phyloP scores from a whole-genome alignment of 768 basidiomycete genomes.

The Mycena metata region DNA sequence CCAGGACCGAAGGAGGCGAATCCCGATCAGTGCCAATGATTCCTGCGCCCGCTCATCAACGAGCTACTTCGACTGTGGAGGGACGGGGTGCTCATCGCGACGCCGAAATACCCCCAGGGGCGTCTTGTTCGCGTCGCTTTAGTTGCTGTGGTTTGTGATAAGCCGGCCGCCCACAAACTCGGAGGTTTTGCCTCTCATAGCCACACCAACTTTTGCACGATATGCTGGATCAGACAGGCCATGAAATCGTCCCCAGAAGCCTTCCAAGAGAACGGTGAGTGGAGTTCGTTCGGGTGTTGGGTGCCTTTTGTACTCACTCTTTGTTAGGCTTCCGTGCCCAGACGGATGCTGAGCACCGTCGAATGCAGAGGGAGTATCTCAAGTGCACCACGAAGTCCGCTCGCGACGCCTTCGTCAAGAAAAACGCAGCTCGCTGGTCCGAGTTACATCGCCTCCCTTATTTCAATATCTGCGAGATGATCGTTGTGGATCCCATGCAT shows the following conservation, averaged over 20 bases:
- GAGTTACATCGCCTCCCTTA: slow-evolving; percentile 47
- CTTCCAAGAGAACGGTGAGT: slow-evolving; percentile 34
- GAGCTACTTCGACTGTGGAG: slow-evolving; percentile 44
- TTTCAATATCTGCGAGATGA: slow-evolving; percentile 44
- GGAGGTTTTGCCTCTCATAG: slow-evolving; percentile 47
- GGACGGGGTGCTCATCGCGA: slow-evolving; percentile 41
- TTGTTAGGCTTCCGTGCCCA: not conserved
- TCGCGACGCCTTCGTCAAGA: slow-evolving; percentile 33
- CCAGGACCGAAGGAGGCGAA: slow-evolving; percentile 47
- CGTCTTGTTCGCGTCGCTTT: slow-evolving; percentile 48
- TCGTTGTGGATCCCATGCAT: slow-evolving; percentile 51
- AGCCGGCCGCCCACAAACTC: slow-evolving; percentile 54
- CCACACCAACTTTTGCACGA: slow-evolving; percentile 51
- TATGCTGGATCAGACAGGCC: slow-evolving; percentile 49
- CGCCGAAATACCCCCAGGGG: slow-evolving; percentile 44
- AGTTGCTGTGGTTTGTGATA: slow-evolving; percentile 52
- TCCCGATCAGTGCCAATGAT: slow-evolving; percentile 45
- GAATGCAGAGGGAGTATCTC: not conserved
- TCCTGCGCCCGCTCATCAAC: slow-evolving; percentile 43
- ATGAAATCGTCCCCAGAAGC: slow-evolving; percentile 40
- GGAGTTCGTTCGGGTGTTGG: no score
- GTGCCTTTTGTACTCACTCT: no score
- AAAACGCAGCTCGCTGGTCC: slow-evolving; percentile 36
- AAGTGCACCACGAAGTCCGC: slow-evolving; percentile 23
- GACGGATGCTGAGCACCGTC: slow-evolving; percentile 36